These are phyloP conservation scores for Euphorbia celastroides DNA, from an alignment of 441 rosid genomes.

Conservation along the genomic window DNA sequence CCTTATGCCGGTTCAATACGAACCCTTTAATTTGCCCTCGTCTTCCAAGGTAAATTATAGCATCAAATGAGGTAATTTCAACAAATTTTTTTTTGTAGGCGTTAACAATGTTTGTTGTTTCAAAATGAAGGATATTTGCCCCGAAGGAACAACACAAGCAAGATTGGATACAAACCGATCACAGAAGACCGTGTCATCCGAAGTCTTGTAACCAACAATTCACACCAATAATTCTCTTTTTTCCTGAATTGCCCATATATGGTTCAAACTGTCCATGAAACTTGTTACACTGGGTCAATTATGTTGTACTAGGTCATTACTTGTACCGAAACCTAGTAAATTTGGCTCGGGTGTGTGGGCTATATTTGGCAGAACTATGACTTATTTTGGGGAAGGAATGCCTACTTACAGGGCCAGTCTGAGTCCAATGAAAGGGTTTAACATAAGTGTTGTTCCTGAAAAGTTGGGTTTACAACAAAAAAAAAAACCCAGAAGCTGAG, in stretches of 20 bases:
- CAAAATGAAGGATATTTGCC: constrained; percentile 38
- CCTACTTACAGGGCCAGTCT: too few relatives aligned
- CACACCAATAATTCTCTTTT: constrained; percentile 13
- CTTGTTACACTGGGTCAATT: constrained; percentile 20
- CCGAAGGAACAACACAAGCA: constrained; percentile 30
- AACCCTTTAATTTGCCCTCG: constrained; percentile 30
- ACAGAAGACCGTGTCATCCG: constrained; percentile 31
- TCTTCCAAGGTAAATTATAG: constrained; percentile 41
- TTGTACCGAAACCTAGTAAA: constrained; percentile 16
- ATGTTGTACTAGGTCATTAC: constrained; percentile 20
- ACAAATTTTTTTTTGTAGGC: constrained; percentile 3
- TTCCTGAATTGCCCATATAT: too few relatives aligned
- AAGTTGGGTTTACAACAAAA: too few relatives aligned
- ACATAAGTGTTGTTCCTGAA: too few relatives aligned
- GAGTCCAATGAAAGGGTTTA: too few relatives aligned
- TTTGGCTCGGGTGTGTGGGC: too few relatives aligned
- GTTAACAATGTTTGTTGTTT: constrained; percentile 11
- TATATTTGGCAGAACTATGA: too few relatives aligned
- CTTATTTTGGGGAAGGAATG: too few relatives aligned
- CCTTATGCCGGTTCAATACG: constrained; percentile 34
- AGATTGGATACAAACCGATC: constrained; percentile 31
- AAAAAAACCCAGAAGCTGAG: too few relatives aligned
- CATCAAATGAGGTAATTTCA: constrained; percentile 5
- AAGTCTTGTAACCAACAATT: constrained; percentile 20
- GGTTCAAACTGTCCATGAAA: constrained; percentile 24